Evolutionary conservation across 495 filamentous ascomycete species (phyloP), one percentile per base, ranked within the genome.

Genomic region (Aspergillus affinis): DNA sequence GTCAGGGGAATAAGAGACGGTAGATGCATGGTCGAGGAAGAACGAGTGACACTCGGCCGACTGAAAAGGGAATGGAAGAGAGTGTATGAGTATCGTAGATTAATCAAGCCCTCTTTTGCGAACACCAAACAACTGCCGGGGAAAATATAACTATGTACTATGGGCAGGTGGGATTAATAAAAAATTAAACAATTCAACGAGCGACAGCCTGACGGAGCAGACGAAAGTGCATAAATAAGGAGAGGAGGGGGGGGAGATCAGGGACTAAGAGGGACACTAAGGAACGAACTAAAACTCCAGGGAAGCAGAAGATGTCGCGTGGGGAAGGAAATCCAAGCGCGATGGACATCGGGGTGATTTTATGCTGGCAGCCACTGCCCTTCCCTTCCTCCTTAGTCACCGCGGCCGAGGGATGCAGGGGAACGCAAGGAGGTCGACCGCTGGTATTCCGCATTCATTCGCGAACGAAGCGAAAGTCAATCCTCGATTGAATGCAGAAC

Each of bases 1-100:
- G 64, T 55, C 30, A 74, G 53, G 45, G 67, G 65, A 18, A 73
- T 70, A 27, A 70, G 53, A 23, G 61, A 57, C 32, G 63, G 51
- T 12, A 74, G 51, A 60, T 69, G 75, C 76, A 78, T 78, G 41
- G 36, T 66, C 64, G 41, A 56, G 20, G 46, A 51, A 57, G 52
- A 49, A 19, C 27, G 51, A 18, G 17, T 52, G 44, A 27, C 17
- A 19, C 23, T n/a, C n/a, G 20, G 21, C 48, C 51, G 55, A 53
- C 10, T 26, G 23, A 26, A 26, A 26, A 26, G 23, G 23, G 23
- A 4, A n/a, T n/a, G 2, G 23, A 26, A 26, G 4, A 26, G 23
- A 26, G 23, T 26, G 23, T 26, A 26, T 26, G 2, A 2, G 23
- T 2, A 26, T 26, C 23, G 23, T 26, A 26, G 30, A 6, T 32